These are phyloP conservation scores for Ophiocordyceps camponoti-floridani DNA, from an alignment of 2,329 filamentous ascomycete species.

Conservation along the genomic window DNA sequence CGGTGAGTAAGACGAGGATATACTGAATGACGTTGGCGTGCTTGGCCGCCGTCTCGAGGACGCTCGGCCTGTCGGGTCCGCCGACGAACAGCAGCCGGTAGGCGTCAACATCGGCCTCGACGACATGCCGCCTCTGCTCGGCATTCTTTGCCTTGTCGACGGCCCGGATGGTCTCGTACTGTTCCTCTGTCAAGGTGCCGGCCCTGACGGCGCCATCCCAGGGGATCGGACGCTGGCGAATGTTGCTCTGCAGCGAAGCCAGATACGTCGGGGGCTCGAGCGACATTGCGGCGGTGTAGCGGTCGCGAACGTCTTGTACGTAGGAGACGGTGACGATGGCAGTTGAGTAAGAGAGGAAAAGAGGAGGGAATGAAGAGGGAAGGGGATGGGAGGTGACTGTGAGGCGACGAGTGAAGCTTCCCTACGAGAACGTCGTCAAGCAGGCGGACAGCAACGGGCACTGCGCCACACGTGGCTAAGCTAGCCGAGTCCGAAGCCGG, in stretches of 20 bases:
- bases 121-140: constrained; percentile 67
- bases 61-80: constrained; percentile 45
- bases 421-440: not conserved
- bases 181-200: constrained; percentile 82
- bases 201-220: constrained; percentile 94
- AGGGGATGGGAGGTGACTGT: not conserved
- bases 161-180: constrained; percentile 88
- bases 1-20: constrained; percentile 73
- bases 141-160: constrained; percentile 84
- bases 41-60: constrained; percentile 73
- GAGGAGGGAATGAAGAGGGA: not conserved
- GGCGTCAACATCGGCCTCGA: constrained; percentile 62
- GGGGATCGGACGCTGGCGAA: constrained; percentile 84
- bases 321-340: not conserved
- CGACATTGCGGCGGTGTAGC: constrained; percentile 43
- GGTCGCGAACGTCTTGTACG: not conserved
- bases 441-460: not conserved
- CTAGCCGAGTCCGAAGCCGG: not conserved
- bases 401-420: not conserved
- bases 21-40: constrained; percentile 88
- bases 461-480: not conserved
- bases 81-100: constrained; percentile 73
- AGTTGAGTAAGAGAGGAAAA: not conserved
- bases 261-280: constrained; percentile 81
- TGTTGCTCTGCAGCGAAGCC: constrained; percentile 83